phyloP scores from a whole-genome alignment of 176 grass and related monocot species.

The Oryza rufipogon region DNA sequence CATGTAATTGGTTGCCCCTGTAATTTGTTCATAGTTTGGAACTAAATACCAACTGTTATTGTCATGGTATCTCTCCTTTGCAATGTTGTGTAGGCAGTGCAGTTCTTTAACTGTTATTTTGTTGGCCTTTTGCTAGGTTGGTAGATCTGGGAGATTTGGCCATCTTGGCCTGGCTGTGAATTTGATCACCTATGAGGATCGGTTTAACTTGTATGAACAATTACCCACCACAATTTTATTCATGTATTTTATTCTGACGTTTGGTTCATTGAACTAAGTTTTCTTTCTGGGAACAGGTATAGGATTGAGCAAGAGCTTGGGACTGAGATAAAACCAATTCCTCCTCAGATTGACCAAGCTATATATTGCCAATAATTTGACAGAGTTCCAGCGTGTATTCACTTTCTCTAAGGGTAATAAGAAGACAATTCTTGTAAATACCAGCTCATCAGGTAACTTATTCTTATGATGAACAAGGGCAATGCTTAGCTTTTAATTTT shows the following conservation, averaged over 20 bases:
- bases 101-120: not conserved
- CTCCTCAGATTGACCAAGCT: conserved; percentile 87
- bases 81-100: not conserved
- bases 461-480: conserved; percentile 15
- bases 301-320: conserved; percentile 98
- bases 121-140: conserved; percentile 67
- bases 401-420: conserved; percentile 54
- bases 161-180: conserved; percentile 94
- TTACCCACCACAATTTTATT: not conserved
- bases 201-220: conserved; percentile 81
- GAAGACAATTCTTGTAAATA: conserved; percentile 72
- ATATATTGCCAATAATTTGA: conserved; percentile 85
- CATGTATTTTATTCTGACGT: conserved; percentile 1
- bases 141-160: conserved; percentile 90
- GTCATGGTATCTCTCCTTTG: not conserved
- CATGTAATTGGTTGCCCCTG: not conserved
- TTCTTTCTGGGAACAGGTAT: conserved; percentile 60
- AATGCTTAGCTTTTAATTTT: not conserved
- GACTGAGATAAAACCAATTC: conserved; percentile 96
- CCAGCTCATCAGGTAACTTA: conserved; percentile 60
- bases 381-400: conserved; percentile 40
- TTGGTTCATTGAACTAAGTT: conserved; percentile 25
- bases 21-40: conserved; percentile 20
- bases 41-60: not conserved
- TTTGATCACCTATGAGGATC: conserved; percentile 96